These are phyloP conservation scores for Ciborinia camelliae DNA, from an alignment of 2,329 filamentous ascomycete species.

Conservation along the genomic window DNA sequence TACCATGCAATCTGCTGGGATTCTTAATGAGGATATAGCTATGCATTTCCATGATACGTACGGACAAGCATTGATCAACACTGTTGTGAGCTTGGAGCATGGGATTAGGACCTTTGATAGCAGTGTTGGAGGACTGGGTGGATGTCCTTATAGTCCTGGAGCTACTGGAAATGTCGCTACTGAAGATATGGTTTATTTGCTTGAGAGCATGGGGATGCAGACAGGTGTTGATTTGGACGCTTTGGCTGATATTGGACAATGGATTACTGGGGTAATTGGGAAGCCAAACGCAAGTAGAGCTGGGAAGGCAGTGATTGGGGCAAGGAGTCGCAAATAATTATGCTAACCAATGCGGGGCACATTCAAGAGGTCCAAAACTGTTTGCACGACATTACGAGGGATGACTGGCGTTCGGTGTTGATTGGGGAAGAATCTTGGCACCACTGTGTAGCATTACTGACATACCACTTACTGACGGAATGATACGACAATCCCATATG, in stretches of 20 bases:
- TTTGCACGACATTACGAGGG: neutral
- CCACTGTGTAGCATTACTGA: neutral
- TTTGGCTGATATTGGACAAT: constrained; percentile 65
- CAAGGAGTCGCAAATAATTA: constrained; percentile 27
- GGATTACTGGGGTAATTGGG: constrained; percentile 65
- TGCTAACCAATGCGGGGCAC: neutral
- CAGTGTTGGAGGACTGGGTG: constrained; percentile 76
- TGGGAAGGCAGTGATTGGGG: constrained; percentile 61
- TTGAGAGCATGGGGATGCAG: constrained; percentile 69
- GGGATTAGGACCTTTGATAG: constrained; percentile 77
- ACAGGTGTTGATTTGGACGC: constrained; percentile 70
- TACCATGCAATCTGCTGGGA: constrained; percentile 62
- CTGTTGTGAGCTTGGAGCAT: constrained; percentile 70
- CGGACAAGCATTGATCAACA: constrained; percentile 80
- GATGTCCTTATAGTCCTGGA: constrained; percentile 80
- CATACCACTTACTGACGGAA: neutral
- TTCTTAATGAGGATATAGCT: constrained; percentile 67
- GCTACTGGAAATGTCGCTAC: constrained; percentile 84
- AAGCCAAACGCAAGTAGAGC: constrained; percentile 62
- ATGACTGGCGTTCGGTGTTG: constrained; percentile 2
- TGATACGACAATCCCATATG: neutral
- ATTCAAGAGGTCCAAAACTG: neutral
- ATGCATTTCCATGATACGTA: constrained; percentile 91
- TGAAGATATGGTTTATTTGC: constrained; percentile 77
- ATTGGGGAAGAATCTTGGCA: neutral